These are phyloP conservation scores for Globisporangium barbulae DNA, from an alignment of 352 stramenopile species.

Conservation along the genomic window DNA sequence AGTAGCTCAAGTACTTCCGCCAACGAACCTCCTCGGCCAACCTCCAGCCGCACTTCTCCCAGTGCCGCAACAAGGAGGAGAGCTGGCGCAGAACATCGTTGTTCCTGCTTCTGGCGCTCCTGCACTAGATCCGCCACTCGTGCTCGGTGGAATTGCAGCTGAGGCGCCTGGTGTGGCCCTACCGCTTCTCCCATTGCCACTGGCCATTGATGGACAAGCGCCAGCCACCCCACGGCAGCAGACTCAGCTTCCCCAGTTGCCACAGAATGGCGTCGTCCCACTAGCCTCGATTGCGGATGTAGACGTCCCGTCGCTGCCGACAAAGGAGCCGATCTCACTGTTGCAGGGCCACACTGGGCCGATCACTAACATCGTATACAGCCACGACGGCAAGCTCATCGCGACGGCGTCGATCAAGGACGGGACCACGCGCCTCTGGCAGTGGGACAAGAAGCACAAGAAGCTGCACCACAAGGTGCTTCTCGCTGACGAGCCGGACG, in stretches of 20 bases:
- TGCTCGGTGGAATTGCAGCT: slow-evolving; percentile 24
- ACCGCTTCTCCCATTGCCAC: background rate
- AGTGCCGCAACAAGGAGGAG: background rate
- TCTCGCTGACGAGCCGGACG: slow-evolving; percentile 37
- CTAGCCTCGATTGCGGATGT: slow-evolving; percentile 43
- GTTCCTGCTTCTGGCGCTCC: background rate
- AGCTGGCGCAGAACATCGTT: background rate
- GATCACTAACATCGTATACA: slow-evolving; percentile 95
- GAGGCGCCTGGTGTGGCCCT: background rate
- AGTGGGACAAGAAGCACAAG: slow-evolving; percentile 59
- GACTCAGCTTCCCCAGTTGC: slow-evolving; percentile 49
- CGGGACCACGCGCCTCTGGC: slow-evolving; percentile 73
- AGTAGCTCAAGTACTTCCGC: background rate
- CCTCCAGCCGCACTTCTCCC: background rate
- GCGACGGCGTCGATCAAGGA: slow-evolving; percentile 94
- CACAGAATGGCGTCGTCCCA: slow-evolving; percentile 34
- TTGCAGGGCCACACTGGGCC: slow-evolving; percentile 89
- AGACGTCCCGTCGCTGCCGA: slow-evolving; percentile 34
- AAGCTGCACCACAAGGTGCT: slow-evolving; percentile 52
- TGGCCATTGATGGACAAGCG: background rate
- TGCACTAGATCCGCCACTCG: background rate
- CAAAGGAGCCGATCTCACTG: slow-evolving; percentile 51
- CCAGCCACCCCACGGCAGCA: slow-evolving; percentile 18
- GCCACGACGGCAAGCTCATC: slow-evolving; percentile 86
- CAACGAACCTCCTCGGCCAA: background rate